phyloP scores from a whole-genome alignment of 2,329 filamentous ascomycete genomes.

The Fusarium illudens region DNA sequence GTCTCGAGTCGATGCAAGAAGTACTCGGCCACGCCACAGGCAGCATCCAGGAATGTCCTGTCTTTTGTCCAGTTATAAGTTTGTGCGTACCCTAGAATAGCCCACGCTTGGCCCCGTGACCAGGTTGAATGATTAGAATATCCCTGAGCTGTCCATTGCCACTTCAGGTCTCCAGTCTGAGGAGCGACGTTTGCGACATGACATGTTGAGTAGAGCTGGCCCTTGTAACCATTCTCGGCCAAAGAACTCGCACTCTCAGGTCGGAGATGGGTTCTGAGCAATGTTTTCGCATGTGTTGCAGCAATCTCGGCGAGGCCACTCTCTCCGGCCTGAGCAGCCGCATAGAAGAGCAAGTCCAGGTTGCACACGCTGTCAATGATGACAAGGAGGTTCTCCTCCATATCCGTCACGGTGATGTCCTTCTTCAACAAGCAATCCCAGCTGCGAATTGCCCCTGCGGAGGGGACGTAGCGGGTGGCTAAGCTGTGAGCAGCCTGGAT shows the following conservation, averaged over 20 bases:
- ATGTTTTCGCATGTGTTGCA: conserved; percentile 49
- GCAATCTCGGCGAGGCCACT: conserved; percentile 46
- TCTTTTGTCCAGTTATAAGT: conserved; percentile 58
- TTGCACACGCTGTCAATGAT: conserved; percentile 56
- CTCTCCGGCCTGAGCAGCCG: conserved; percentile 41
- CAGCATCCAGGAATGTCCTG: conserved; percentile 51
- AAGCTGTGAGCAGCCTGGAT: conserved; percentile 55
- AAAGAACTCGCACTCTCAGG: conserved; percentile 32
- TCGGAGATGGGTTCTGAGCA: conserved; percentile 51
- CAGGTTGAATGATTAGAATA: conserved; percentile 56
- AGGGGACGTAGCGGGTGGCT: conserved; percentile 52
- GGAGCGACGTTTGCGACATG: conserved; percentile 57
- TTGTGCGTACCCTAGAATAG: conserved; percentile 58
- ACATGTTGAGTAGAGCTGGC: conserved; percentile 15
- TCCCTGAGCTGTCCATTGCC: conserved; percentile 55
- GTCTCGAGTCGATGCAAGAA: conserved; percentile 53
- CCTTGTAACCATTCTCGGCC: conserved; percentile 25
- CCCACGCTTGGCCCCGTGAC: conserved; percentile 60
- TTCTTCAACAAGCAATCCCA: conserved; percentile 54
- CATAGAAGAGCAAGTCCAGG: conserved; percentile 51
- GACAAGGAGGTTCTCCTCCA: conserved; percentile 45
- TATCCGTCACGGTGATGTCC: conserved; percentile 38
- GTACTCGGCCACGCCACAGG: conserved; percentile 56
- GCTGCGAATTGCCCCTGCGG: conserved; percentile 55
- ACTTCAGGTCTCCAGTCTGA: conserved; percentile 1